These are phyloP conservation scores for Cryptococcus neoformans DNA, from an alignment of 1,284 basidiomycete species.

Conservation along the genomic window DNA sequence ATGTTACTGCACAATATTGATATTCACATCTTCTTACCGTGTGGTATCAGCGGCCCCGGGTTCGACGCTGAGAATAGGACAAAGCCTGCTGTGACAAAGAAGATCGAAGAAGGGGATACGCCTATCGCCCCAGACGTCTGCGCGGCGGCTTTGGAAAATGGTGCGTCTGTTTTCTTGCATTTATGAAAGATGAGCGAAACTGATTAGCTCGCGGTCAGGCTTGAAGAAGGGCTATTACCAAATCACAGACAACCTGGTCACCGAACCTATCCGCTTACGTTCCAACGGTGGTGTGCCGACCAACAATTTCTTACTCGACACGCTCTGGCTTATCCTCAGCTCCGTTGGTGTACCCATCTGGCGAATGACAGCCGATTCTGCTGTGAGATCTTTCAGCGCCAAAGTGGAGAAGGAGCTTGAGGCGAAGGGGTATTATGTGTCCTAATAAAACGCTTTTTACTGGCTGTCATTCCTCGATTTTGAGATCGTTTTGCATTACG, in stretches of 20 bases:
- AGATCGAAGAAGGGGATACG: constrained; percentile 76
- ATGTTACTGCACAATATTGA: constrained; percentile 65
- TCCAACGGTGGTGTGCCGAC: constrained; percentile 66
- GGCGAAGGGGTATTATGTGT: constrained; percentile 16
- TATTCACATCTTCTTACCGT: constrained; percentile 84
- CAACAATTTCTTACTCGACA: constrained; percentile 61
- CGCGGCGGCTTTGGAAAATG: constrained; percentile 62
- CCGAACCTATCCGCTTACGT: constrained; percentile 64
- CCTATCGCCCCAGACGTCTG: constrained; percentile 65
- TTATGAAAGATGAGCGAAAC: too few relatives aligned
- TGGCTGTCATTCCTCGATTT: too few relatives aligned
- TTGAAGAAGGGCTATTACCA: constrained; percentile 69
- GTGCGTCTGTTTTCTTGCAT: constrained; percentile 47
- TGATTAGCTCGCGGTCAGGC: constrained; percentile 50
- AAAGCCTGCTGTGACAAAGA: constrained; percentile 74
- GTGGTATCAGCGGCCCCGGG: constrained; percentile 79
- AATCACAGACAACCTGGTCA: constrained; percentile 69
- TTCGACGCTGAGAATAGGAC: constrained; percentile 73
- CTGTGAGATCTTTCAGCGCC: constrained; percentile 16
- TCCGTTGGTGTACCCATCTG: constrained; percentile 48
- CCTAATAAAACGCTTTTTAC: too few relatives aligned
- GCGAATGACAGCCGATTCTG: constrained; percentile 27
- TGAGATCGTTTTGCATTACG: too few relatives aligned
- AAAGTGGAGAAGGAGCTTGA: constrained; percentile 24
- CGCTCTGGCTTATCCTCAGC: constrained; percentile 52